Percentiles rank a stretch among this genome's conserved stretches.
These are phyloP conservation scores for Aspergillus tubingensis DNA, from an alignment of 2,329 filamentous ascomycete genomes.

Conservation along the genomic window DNA sequence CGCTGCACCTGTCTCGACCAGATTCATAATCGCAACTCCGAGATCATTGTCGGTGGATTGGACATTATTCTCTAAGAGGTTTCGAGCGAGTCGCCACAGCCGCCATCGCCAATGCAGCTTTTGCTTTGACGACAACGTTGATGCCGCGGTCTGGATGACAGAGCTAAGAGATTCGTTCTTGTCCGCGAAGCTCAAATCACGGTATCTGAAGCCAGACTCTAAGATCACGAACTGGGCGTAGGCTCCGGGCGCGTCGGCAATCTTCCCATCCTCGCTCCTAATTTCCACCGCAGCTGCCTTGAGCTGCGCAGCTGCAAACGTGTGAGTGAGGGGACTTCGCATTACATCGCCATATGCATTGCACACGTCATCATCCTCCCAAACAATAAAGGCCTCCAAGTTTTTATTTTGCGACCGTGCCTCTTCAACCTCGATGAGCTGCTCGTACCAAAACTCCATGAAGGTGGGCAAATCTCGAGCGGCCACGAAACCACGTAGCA, in stretches of 20 bases:
- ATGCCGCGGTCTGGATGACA: constrained; percentile 30
- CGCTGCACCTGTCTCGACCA: constrained; percentile 32
- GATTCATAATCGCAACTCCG: constrained; percentile 20
- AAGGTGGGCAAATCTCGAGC: constrained; percentile 45
- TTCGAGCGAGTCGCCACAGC: constrained; percentile 41
- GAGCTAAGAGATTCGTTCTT: constrained; percentile 26
- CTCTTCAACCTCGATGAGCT: constrained; percentile 41
- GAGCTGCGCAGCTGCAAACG: constrained; percentile 33
- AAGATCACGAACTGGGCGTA: constrained; percentile 40
- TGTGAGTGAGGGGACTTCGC: constrained; percentile 33
- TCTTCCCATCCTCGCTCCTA: constrained; percentile 28
- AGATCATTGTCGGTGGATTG: constrained; percentile 25
- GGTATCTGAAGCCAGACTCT: constrained; percentile 38
- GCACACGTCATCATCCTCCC: constrained; percentile 50
- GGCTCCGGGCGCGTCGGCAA: constrained; percentile 29
- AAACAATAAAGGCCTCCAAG: constrained; percentile 38
- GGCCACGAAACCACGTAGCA: constrained; percentile 42
- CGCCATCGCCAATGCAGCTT: constrained; percentile 44
- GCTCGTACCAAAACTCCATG: constrained; percentile 43
- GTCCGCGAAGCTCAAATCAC: constrained; percentile 24
- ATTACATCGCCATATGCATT: constrained; percentile 38
- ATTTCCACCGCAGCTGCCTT: constrained; percentile 33
- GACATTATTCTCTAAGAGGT: constrained; percentile 34
- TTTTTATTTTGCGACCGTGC: constrained; percentile 27
- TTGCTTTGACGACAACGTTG: constrained; percentile 36